phyloP scores from a whole-genome alignment of 164 flowering plant genomes.

The Buxus sempervirens region DNA sequence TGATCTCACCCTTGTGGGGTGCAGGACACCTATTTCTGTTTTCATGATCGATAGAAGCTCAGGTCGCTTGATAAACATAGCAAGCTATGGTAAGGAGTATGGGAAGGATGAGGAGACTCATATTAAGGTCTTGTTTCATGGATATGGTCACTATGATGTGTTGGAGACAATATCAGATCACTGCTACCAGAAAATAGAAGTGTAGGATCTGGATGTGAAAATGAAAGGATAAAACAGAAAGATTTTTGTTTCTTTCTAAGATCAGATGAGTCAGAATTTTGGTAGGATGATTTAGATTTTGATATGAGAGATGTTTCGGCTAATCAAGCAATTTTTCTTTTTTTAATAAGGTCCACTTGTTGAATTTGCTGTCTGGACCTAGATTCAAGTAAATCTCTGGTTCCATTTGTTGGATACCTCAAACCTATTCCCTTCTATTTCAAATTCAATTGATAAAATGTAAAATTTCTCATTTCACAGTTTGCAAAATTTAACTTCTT shows the following conservation, averaged over 20 bases:
- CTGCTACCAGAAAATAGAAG: conserved; percentile 2
- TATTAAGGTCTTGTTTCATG: conserved; percentile 74
- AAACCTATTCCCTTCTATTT: neutral
- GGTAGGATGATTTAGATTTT: neutral
- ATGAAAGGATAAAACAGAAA: neutral
- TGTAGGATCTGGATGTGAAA: neutral
- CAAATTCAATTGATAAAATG: neutral
- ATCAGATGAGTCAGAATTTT: conserved; percentile 3
- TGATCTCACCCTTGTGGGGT: neutral
- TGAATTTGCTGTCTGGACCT: neutral
- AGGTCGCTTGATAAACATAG: conserved; percentile 46
- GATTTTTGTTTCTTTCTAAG: neutral
- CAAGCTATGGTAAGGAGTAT: conserved; percentile 75
- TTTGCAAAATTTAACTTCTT: no score
- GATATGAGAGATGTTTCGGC: conserved; percentile 1
- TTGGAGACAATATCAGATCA: conserved; percentile 36
- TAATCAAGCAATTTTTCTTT: neutral
- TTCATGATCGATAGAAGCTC: conserved; percentile 56
- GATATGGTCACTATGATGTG: conserved; percentile 86
- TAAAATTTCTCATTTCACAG: no score
- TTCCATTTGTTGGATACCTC: neutral
- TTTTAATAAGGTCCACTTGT: conserved; percentile 14
- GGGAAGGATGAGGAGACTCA: conserved; percentile 36
- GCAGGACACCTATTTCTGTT: conserved; percentile 68
- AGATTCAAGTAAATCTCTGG: neutral